phyloP scores from a whole-genome alignment of 2,329 filamentous ascomycete species.

The Onygenales sp. region DNA sequence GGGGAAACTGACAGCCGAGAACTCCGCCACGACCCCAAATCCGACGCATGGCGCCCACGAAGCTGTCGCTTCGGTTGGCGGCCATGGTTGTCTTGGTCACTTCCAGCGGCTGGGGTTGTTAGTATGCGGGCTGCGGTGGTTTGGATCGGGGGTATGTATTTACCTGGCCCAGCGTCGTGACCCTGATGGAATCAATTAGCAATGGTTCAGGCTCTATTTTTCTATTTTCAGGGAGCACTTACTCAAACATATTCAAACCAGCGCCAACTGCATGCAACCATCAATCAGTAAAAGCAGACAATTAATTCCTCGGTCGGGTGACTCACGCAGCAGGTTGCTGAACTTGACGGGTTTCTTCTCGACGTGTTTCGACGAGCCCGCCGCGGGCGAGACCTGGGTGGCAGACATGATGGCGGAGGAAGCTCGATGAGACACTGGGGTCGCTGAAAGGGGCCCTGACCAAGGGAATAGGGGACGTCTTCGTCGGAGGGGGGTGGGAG shows the following conservation, averaged over 20 bases:
- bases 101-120: conserved; percentile 64
- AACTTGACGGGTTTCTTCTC: conserved; percentile 99
- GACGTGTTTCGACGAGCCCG: conserved; percentile 44
- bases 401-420: conserved; percentile 18
- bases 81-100: conserved; percentile 99
- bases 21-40: conserved; percentile 92
- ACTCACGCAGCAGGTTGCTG: conserved; percentile 80
- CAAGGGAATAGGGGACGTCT: conserved; percentile 57
- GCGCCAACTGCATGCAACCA: conserved; percentile 54
- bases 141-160: conserved; percentile 12
- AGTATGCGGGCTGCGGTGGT: background rate
- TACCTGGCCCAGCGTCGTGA: conserved; percentile 60
- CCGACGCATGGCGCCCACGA: conserved; percentile 68
- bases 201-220: background rate
- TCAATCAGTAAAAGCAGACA: conserved; percentile 13
- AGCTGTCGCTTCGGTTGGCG: conserved; percentile 83
- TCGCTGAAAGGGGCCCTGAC: conserved; percentile 75
- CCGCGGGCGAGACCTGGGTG: conserved; percentile 13
- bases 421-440: conserved; percentile 45
- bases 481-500: background rate
- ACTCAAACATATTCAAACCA: conserved; percentile 92
- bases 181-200: conserved; percentile 29
- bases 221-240: conserved; percentile 23
- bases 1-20: conserved; percentile 71
- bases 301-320: background rate